Percentiles rank a stretch among this genome's conserved stretches.
phyloP scores from a whole-genome alignment of 306 rosid species.

The Prunus mume region DNA sequence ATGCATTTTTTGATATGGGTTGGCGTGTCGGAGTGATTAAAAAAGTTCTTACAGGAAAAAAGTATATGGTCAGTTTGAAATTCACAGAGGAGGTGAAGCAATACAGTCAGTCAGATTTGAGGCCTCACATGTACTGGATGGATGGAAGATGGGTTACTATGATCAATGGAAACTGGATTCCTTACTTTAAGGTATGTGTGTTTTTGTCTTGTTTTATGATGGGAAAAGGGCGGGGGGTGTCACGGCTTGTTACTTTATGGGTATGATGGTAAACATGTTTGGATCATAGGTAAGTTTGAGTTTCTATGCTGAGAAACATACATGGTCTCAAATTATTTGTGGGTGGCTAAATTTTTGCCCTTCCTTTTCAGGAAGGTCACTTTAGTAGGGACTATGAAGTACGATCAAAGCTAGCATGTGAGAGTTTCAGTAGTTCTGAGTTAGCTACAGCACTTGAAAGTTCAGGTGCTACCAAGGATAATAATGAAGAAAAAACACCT shows the following conservation, averaged over 20 bases:
- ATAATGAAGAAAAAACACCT: neutral
- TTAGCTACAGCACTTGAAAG: neutral
- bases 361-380: constrained; percentile 1
- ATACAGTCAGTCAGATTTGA: constrained; percentile 1
- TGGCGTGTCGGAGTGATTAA: constrained; percentile 21
- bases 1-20: constrained; percentile 1
- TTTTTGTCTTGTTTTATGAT: neutral
- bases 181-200: neutral
- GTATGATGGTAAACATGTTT: neutral
- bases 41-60: neutral
- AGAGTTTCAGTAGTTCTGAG: neutral
- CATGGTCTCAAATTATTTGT: neutral
- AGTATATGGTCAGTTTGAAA: neutral
- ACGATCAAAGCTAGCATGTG: neutral
- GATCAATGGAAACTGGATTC: no score
- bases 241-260: neutral
- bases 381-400: neutral
- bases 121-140: constrained; percentile 13
- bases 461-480: neutral
- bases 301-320: neutral
- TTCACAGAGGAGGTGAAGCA: neutral
- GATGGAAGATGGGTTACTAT: neutral
- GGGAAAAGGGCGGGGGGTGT: no score
- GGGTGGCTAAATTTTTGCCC: neutral
- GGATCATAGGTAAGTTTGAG: neutral